Evolutionary conservation across 2,329 filamentous ascomycete species (phyloP).

Genomic region (Colletotrichum cordylinicola): DNA sequence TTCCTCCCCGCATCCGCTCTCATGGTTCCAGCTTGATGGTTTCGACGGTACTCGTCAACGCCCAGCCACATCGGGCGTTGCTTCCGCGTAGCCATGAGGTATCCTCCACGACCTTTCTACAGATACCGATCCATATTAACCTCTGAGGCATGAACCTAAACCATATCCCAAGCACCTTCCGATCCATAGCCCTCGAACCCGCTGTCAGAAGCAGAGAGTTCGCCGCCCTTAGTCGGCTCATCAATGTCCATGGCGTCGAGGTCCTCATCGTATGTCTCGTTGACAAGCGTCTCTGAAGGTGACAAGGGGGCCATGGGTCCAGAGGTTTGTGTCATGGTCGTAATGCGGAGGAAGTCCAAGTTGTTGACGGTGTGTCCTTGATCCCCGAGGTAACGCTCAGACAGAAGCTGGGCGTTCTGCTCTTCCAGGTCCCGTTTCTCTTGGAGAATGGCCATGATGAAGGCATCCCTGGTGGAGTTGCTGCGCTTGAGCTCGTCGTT

Average conservation of each 20-base stretch:
- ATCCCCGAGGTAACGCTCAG: not conserved
- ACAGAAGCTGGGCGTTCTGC: not conserved
- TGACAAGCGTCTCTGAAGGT: not conserved
- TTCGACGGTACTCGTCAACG: not conserved
- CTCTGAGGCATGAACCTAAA: not conserved
- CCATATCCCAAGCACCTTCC: not conserved
- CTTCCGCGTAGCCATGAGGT: not conserved
- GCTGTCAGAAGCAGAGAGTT: not conserved
- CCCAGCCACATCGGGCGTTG: not conserved
- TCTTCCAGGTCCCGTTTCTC: not conserved
- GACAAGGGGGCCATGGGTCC: not conserved
- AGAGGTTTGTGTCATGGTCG: not conserved
- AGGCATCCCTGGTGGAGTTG: not conserved
- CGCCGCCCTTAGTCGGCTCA: not conserved
- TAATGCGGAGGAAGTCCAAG: fast-evolving
- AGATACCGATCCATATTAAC: not conserved
- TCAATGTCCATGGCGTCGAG: not conserved
- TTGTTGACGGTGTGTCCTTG: not conserved
- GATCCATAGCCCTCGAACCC: not conserved
- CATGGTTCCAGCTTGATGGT: not conserved
- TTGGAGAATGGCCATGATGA: fast-evolving
- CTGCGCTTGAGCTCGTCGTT: not conserved
- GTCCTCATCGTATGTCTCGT: not conserved
- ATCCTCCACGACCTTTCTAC: not conserved
- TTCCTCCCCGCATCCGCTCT: not conserved